Base-by-base conservation (phyloP, 2,329 filamentous ascomycete genomes). In the Penicillium paneum region DNA sequence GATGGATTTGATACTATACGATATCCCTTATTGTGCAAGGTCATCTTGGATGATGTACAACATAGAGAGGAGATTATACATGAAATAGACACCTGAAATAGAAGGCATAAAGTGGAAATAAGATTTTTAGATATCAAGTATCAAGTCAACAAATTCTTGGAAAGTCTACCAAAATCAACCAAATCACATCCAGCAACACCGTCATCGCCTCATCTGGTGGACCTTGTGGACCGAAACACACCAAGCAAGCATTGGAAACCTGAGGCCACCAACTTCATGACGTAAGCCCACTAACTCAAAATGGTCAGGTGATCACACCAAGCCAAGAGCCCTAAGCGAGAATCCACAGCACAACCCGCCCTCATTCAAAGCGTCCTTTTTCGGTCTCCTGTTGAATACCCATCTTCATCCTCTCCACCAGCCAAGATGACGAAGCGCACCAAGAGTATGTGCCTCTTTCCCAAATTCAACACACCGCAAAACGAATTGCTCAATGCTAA, bases 391-490 rank as follows among this genome's bases (percentile, higher is more conserved):
- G 67, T 66, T 66, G 66, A 66, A 58, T 66, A 65, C 64, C 63
- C 67, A 70, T 70, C 69, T 71, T 71, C 66, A 70, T 67, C 68
- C 63, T 69, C 64, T 67, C 67, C 68, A 70, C 64, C 58, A 71
- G 79, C 78, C 83, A 91, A 87, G 81, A 94, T 94, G 89, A 91
- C 90, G 79, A 93, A 94, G 86, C 87, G 91, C 83, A 95, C 91
- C 68, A 95, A 90, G 89, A 95, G 80, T 79, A 71, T 62, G 74
- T 72, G 54, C 42, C 43, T 45, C 39, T 41, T 26, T 17, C 8
- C 45, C 12, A 21, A 54, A 41, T 32, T 24, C n/a, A 47, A 43
- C 28, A 48, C 19, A 47, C 29, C 28, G 26, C 41, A 13, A 7
- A 13, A 10, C 49, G 26, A 39, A 56, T 38, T 35, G 64, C 47